A percentile compares a stretch with the other conserved stretches of the same genome.
phyloP scores from a whole-genome alignment of 371 early-diverging fungal species.

The Phascolomyces articulosus region DNA sequence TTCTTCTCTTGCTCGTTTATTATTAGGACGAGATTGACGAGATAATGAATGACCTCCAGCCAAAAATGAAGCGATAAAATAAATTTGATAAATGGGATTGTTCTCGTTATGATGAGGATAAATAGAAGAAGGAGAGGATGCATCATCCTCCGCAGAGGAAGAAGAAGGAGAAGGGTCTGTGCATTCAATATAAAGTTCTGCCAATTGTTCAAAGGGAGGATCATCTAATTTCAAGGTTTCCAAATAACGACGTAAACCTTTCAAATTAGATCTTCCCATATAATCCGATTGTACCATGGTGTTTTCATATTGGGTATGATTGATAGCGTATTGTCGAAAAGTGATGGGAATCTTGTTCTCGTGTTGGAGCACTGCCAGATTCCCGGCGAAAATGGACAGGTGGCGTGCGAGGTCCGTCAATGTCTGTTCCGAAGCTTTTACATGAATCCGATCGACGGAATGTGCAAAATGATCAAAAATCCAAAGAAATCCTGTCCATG shows the following conservation, averaged over 20 bases:
- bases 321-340: conserved; percentile 40
- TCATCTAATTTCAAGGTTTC: conserved; percentile 33
- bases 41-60: conserved; percentile 12
- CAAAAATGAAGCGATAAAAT: conserved; percentile 26
- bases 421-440: conserved; percentile 13
- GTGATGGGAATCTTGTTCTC: conserved; percentile 47
- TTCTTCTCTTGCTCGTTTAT: conserved; percentile 13
- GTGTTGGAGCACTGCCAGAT: conserved; percentile 36
- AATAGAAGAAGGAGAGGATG: no score
- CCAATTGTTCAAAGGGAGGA: conserved; percentile 46
- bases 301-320: conserved; percentile 22
- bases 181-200: conserved; percentile 22
- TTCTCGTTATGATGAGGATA: no score
- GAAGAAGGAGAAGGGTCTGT: conserved; percentile 5
- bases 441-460: conserved; percentile 34
- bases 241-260: conserved; percentile 19
- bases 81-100: conserved; percentile 18
- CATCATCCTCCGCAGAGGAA: no score
- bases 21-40: neutral
- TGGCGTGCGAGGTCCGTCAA: conserved; percentile 30
- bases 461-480: conserved; percentile 54
- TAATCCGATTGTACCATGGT: conserved; percentile 22
- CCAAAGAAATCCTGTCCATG: conserved; percentile 38
- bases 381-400: conserved; percentile 40
- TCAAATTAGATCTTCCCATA: conserved; percentile 27